These are phyloP conservation scores for Herpotrichia juniperi DNA, from an alignment of 2,329 filamentous ascomycete species.

Conservation along the genomic window DNA sequence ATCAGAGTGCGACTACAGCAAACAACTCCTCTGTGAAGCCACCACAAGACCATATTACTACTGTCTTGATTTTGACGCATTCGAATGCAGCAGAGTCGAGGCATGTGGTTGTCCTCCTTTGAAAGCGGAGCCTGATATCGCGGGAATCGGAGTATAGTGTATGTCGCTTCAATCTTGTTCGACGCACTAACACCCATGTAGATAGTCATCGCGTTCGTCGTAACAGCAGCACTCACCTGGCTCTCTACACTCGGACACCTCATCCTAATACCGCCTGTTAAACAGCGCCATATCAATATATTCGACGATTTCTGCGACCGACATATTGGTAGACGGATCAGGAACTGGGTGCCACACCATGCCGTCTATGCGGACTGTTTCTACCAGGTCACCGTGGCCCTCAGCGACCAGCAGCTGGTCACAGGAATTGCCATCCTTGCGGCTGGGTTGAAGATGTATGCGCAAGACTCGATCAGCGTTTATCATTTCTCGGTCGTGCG, in stretches of 20 bases:
- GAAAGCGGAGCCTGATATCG: neutral
- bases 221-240: slow-evolving; percentile 1
- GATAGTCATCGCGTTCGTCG: slow-evolving; percentile 2
- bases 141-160: neutral
- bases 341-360: neutral
- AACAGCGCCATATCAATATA: neutral
- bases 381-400: slow-evolving; percentile 16
- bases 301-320: neutral
- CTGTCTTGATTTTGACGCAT: too few species aligned
- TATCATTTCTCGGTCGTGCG: slow-evolving; percentile 33
- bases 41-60: too few species aligned
- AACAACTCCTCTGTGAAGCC: too few species aligned
- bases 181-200: neutral
- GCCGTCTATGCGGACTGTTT: slow-evolving; percentile 4
- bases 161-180: neutral
- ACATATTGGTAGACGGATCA: neutral
- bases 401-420: slow-evolving; percentile 39
- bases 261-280: neutral
- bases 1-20: too few species aligned
- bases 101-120: neutral
- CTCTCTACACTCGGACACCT: slow-evolving; percentile 1
- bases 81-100: too few species aligned
- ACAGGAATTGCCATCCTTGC: slow-evolving; percentile 31
- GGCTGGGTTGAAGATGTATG: slow-evolving; percentile 21
- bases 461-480: slow-evolving; percentile 21